Percentiles rank a stretch among this genome's conserved stretches.
Evolutionary conservation across 164 flowering plant species (phyloP).

Genomic region (Protea cynaroides): DNA sequence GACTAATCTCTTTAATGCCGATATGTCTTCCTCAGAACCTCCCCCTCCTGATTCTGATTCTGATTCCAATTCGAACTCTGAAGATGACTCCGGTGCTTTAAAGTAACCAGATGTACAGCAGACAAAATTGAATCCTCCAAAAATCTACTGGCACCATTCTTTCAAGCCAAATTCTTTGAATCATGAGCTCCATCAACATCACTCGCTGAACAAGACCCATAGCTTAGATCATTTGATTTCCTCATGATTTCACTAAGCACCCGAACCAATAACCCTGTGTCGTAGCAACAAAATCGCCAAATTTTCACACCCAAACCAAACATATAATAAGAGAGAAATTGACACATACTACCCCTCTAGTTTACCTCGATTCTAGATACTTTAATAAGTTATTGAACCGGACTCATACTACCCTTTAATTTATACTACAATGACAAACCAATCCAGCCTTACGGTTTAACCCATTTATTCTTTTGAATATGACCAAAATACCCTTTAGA

Average conservation of each 20-base stretch:
- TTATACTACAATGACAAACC: no score
- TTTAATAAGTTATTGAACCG: no score
- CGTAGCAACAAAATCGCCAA: constrained; percentile 21
- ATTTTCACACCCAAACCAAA: constrained; percentile 31
- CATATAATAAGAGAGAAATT: no score
- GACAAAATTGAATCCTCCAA: background rate
- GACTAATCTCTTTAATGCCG: constrained; percentile 36
- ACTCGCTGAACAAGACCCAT: constrained; percentile 23
- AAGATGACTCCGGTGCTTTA: background rate
- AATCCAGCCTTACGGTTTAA: no score
- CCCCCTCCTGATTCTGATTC: background rate
- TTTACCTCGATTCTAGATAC: no score
- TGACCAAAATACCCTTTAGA: no score
- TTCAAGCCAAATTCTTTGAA: constrained; percentile 17
- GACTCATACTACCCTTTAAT: no score
- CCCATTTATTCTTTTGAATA: no score
- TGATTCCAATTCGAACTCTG: no score
- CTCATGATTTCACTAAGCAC: constrained; percentile 18
- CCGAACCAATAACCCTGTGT: constrained; percentile 18
- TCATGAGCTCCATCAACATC: constrained; percentile 15
- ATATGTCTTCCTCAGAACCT: constrained; percentile 26
- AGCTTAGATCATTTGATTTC: constrained; percentile 16
- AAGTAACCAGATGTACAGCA: background rate
- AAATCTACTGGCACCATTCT: constrained; percentile 1
- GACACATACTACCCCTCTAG: no score